phyloP scores from a whole-genome alignment of 2,329 filamentous ascomycete species.

The Pyrenophora teres region DNA sequence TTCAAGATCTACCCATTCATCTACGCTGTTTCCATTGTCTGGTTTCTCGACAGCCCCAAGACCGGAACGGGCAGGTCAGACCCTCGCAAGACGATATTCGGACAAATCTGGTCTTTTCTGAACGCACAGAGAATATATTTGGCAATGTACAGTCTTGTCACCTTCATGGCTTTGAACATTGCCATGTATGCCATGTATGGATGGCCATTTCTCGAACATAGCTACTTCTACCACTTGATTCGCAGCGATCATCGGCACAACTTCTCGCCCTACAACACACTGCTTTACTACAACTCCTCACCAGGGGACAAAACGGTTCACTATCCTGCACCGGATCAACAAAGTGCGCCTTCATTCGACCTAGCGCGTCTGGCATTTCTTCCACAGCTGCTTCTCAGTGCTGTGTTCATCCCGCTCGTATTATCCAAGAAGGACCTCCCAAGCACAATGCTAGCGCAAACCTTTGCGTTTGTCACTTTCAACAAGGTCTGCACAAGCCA shows the following conservation, averaged over 20 bases:
- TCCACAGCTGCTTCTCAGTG: conserved; percentile 82
- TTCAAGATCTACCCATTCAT: conserved; percentile 99
- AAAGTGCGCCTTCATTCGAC: conserved; percentile 49
- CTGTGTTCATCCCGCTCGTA: conserved; percentile 73
- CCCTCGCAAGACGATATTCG: conserved; percentile 25
- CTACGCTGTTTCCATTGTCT: conserved; percentile 80
- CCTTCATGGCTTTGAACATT: conserved; percentile 74
- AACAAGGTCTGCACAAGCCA: conserved; percentile 99
- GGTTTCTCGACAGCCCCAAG: conserved; percentile 72
- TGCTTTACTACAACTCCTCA: conserved; percentile 85
- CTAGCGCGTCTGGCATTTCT: conserved; percentile 85
- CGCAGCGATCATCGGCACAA: conserved; percentile 97
- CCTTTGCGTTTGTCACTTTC: conserved; percentile 94
- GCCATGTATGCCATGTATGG: conserved; percentile 80
- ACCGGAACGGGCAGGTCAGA: conserved; percentile 17
- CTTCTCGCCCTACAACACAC: conserved; percentile 93
- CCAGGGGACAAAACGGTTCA: conserved; percentile 24
- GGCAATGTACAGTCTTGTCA: conserved; percentile 67
- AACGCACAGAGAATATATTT: conserved; percentile 59
- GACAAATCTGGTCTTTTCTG: conserved; percentile 29
- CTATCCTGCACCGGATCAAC: conserved; percentile 6
- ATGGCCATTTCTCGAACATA: conserved; percentile 81
- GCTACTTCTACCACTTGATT: conserved; percentile 88
- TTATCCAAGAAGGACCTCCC: conserved; percentile 82
- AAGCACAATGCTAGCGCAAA: conserved; percentile 88